phyloP scores from a whole-genome alignment of 2,329 filamentous ascomycete species.

The Lecanicillium sp. region DNA sequence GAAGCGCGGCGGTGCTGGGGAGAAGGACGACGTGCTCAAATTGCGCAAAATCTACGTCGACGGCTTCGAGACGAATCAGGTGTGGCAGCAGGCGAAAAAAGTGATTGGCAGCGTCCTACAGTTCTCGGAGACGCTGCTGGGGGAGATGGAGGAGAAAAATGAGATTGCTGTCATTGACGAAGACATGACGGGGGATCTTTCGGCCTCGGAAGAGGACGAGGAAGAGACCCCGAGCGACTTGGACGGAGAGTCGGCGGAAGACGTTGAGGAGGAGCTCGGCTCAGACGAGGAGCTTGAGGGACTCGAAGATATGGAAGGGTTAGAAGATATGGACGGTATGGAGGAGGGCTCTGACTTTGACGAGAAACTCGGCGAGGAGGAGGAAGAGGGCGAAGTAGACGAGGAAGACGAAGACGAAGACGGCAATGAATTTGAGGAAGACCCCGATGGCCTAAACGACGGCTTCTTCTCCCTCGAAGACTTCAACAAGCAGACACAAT shows the following conservation, averaged over 20 bases:
- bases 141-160: conserved; percentile 41
- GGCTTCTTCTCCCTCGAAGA: conserved; percentile 97
- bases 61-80: conserved; percentile 80
- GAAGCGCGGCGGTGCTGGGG: conserved; percentile 61
- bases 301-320: conserved; percentile 28
- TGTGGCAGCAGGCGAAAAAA: conserved; percentile 88
- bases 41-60: conserved; percentile 78
- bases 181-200: conserved; percentile 24
- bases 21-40: conserved; percentile 54
- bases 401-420: conserved; percentile 42
- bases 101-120: conserved; percentile 59
- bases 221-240: conserved; percentile 24
- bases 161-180: conserved; percentile 23
- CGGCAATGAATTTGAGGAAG: conserved; percentile 54
- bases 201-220: conserved; percentile 28
- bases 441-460: conserved; percentile 85
- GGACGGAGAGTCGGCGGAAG: conserved; percentile 25
- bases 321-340: conserved; percentile 28
- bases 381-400: conserved; percentile 35
- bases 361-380: conserved; percentile 30
- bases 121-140: conserved; percentile 41
- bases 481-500: conserved; percentile 91
- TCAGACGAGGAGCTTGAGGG: conserved; percentile 25
- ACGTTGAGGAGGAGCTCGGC: conserved; percentile 27
- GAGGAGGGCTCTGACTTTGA: conserved; percentile 16